phyloP scores from a whole-genome alignment of 441 rosid species.

The Croton setiger region DNA sequence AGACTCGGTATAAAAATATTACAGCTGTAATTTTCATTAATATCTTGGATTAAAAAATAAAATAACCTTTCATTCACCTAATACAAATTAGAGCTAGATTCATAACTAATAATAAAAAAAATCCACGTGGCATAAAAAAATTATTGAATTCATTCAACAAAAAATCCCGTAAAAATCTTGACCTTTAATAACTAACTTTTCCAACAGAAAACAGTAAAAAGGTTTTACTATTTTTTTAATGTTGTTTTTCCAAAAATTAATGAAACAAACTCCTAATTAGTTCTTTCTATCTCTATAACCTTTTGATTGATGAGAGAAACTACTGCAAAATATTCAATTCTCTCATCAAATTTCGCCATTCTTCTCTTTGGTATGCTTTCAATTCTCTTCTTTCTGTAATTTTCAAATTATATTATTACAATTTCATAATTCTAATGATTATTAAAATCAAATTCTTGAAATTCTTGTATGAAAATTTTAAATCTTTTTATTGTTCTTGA shows the following conservation, averaged over 20 bases:
- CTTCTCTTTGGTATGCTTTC: background rate
- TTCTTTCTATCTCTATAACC: background rate
- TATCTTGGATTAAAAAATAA: background rate
- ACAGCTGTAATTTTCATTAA: background rate
- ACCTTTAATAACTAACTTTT: no score
- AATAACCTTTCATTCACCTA: background rate
- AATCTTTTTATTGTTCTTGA: background rate
- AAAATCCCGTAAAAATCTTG: slow-evolving; percentile 13
- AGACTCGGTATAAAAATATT: slow-evolving; percentile 1
- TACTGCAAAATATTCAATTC: background rate
- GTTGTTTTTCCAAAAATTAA: background rate
- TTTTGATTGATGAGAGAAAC: background rate
- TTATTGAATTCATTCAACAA: background rate
- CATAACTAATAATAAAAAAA: background rate
- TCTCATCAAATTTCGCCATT: no score
- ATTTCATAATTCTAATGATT: no score
- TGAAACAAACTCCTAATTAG: background rate
- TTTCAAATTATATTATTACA: no score
- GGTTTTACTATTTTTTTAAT: slow-evolving; percentile 6
- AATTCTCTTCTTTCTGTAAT: no score
- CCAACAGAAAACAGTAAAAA: slow-evolving; percentile 5
- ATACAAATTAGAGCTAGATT: background rate
- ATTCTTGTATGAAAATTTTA: background rate
- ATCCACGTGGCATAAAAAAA: slow-evolving; percentile 9
- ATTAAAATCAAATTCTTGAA: background rate